A percentile compares a stretch with the other conserved stretches of the same genome.
These are phyloP conservation scores for Lentinula edodes DNA, from an alignment of 768 basidiomycete species.

Conservation along the genomic window DNA sequence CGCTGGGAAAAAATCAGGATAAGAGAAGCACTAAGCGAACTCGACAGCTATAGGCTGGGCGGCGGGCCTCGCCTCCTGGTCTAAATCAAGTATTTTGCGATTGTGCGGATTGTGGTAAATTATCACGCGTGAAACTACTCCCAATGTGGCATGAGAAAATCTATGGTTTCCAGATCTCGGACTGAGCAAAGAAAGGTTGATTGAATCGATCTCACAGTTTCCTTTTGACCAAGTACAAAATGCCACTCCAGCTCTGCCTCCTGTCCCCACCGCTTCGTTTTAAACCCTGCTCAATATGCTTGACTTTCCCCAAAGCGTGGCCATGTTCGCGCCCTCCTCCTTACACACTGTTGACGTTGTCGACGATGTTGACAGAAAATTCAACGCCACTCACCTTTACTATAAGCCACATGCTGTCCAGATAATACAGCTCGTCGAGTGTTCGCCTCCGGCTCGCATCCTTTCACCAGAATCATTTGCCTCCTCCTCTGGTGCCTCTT, in stretches of 20 bases:
- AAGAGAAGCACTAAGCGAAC: background rate
- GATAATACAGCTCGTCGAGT: constrained; percentile 74
- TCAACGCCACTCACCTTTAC: constrained; percentile 35
- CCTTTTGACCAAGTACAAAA: constrained; percentile 5
- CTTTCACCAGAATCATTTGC: constrained; percentile 27
- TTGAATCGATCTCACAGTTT: constrained; percentile 9
- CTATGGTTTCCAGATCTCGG: constrained; percentile 7
- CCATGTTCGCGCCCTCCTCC: constrained; percentile 10
- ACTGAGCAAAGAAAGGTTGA: constrained; percentile 1
- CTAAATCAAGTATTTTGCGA: background rate
- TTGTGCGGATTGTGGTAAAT: background rate
- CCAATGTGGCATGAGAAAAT: constrained; percentile 7
- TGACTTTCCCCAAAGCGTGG: constrained; percentile 19
- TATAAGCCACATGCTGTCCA: constrained; percentile 43
- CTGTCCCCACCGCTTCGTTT: constrained; percentile 1
- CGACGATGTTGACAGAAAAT: constrained; percentile 28
- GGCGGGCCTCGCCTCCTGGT: background rate
- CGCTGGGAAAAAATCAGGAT: constrained; percentile 5
- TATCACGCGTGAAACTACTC: constrained; percentile 3
- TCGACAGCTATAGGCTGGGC: background rate
- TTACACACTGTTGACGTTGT: constrained; percentile 16
- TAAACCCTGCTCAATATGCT: constrained; percentile 15
- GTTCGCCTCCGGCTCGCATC: constrained; percentile 48
- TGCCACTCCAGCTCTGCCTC: background rate
- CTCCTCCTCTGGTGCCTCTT: constrained; percentile 32